A percentile compares a stretch with the other conserved stretches of the same genome.
Evolutionary conservation across 2,329 filamentous ascomycete species (phyloP).

Genomic region (Colletotrichum theobromicola): DNA sequence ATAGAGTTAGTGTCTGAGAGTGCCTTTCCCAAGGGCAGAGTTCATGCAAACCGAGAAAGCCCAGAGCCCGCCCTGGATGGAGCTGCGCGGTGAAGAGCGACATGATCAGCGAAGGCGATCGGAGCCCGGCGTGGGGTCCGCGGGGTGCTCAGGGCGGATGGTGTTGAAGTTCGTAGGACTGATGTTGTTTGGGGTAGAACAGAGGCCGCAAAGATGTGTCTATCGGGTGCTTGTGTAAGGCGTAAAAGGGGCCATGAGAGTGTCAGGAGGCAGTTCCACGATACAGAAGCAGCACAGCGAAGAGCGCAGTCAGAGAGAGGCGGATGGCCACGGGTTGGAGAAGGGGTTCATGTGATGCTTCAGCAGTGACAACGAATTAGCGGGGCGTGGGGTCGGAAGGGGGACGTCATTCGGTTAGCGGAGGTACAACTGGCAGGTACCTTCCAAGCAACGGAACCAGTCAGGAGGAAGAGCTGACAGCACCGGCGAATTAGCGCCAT

Average conservation of each 20-base stretch:
- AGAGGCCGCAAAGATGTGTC: background rate
- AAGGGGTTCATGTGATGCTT: constrained; percentile 23
- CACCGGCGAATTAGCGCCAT: background rate
- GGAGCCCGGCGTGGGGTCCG: constrained; percentile 16
- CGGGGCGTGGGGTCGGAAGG: constrained; percentile 14
- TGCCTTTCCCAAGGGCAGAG: constrained; percentile 14
- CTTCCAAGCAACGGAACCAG: background rate
- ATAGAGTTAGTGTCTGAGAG: constrained; percentile 19
- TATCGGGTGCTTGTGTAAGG: background rate
- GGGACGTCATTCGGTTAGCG: constrained; percentile 15
- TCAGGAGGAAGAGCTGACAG: background rate
- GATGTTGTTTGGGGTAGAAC: background rate
- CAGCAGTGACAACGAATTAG: constrained; percentile 15
- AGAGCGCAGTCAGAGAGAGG: background rate
- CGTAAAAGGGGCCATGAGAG: background rate
- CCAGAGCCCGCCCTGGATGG: constrained; percentile 68
- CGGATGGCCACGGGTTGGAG: constrained; percentile 9
- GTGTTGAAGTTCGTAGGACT: background rate
- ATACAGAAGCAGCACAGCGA: background rate
- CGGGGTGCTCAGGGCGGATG: constrained; percentile 8
- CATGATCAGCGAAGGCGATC: constrained; percentile 33
- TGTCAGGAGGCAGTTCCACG: background rate
- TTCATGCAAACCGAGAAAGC: constrained; percentile 55
- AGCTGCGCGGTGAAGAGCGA: constrained; percentile 66
- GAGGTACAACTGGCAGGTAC: background rate